Percentiles rank a stretch among this genome's conserved stretches.
phyloP scores from a whole-genome alignment of 108 stramenopile genomes.

The Stephanodiscus minutulus region DNA sequence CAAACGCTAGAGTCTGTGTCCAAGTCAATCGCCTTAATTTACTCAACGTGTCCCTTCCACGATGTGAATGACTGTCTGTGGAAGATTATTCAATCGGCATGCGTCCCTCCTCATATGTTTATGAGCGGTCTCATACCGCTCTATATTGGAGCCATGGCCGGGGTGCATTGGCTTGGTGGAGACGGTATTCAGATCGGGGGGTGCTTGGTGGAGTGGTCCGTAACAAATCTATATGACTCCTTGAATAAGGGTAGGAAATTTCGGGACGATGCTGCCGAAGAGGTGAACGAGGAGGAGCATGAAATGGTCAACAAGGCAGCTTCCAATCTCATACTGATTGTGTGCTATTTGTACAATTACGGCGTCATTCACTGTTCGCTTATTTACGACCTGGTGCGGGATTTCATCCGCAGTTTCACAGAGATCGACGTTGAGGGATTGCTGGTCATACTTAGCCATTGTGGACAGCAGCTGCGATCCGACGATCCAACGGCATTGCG shows the following conservation, averaged over 20 bases:
- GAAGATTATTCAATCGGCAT: constrained; percentile 72
- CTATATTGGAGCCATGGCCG: constrained; percentile 72
- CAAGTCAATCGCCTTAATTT: constrained; percentile 61
- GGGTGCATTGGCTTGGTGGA: constrained; percentile 81
- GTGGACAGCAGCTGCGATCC: constrained; percentile 84
- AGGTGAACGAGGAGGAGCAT: constrained; percentile 24
- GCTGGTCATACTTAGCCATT: constrained; percentile 83
- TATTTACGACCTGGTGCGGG: constrained; percentile 87
- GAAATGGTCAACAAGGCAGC: constrained; percentile 64
- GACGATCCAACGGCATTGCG: constrained; percentile 93
- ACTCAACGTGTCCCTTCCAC: constrained; percentile 57
- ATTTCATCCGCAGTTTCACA: constrained; percentile 77
- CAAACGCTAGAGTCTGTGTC: constrained; percentile 87
- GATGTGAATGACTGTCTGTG: constrained; percentile 75
- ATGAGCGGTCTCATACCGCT: constrained; percentile 87
- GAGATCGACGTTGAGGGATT: constrained; percentile 90
- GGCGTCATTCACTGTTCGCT: constrained; percentile 85
- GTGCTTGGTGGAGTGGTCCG: constrained; percentile 65
- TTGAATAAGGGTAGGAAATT: constrained; percentile 20
- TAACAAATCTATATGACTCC: constrained; percentile 47
- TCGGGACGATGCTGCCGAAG: not conserved
- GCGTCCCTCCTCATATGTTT: constrained; percentile 61
- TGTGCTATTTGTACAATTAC: constrained; percentile 94
- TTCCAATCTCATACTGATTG: constrained; percentile 79
- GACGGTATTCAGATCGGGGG: constrained; percentile 79